phyloP scores from a whole-genome alignment of 139 green algal species.

The Raphidocelis subcapitata region DNA sequence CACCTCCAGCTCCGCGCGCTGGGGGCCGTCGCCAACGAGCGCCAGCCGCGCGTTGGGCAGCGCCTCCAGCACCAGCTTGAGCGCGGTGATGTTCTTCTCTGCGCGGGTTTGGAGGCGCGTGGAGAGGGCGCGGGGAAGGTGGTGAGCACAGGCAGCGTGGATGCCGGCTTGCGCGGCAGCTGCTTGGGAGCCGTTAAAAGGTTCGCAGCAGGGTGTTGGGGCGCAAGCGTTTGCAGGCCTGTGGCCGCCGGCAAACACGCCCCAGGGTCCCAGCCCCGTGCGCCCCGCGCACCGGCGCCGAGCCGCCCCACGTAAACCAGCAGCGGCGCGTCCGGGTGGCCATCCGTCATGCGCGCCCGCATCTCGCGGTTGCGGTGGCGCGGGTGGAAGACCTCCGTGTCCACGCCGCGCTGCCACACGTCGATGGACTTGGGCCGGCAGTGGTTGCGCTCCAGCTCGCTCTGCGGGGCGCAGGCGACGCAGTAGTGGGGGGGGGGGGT shows the following conservation, averaged over 20 bases:
- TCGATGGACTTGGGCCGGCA: constrained; percentile 52
- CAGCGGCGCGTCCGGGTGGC: constrained; percentile 70
- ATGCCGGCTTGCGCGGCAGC: too few relatives aligned
- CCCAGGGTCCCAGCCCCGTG: too few relatives aligned
- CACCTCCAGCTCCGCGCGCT: constrained; percentile 57
- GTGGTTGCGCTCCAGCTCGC: constrained; percentile 39
- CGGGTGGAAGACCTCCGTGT: constrained; percentile 90
- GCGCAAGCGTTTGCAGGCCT: too few relatives aligned
- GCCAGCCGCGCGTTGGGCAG: constrained; percentile 70
- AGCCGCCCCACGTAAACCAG: constrained; percentile 94
- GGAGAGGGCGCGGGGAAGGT: too few relatives aligned
- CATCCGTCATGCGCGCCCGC: constrained; percentile 66
- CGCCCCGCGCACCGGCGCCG: constrained; percentile 49
- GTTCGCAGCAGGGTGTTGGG: too few relatives aligned
- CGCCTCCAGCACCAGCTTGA: constrained; percentile 71
- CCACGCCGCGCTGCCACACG: constrained; percentile 89
- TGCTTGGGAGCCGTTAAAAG: too few relatives aligned
- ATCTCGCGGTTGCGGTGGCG: constrained; percentile 69
- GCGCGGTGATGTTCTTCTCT: constrained; percentile 81
- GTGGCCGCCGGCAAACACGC: too few relatives aligned
- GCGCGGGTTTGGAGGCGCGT: not conserved
- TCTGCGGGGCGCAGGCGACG: constrained; percentile 12
- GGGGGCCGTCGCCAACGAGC: constrained; percentile 91
- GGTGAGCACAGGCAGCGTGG: too few relatives aligned
- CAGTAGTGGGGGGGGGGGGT: too few relatives aligned